Conservation (phyloP, 345 rosid species). For the Melastoma malabathricum region DNA sequence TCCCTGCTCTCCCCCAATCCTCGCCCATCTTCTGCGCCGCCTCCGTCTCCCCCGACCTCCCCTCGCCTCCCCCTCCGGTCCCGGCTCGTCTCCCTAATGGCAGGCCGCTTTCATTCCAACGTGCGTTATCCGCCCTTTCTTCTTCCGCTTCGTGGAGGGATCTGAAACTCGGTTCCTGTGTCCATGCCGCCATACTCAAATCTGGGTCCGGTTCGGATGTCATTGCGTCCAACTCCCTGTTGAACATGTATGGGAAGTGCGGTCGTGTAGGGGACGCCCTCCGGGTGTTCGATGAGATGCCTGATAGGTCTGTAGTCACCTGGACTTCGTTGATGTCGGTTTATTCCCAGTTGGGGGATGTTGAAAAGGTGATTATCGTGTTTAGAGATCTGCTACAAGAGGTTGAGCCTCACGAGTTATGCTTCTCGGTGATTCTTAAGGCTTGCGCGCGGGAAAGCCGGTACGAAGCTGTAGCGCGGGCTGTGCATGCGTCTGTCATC, state of each 20-base stretch:
- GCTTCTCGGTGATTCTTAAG: slow-evolving; percentile 24
- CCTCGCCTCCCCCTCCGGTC: no score
- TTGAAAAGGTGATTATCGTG: slow-evolving; percentile 11
- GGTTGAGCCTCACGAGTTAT: slow-evolving; percentile 25
- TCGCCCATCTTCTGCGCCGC: no score
- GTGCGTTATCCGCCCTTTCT: no score
- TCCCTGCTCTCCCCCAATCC: no score
- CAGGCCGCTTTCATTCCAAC: no score
- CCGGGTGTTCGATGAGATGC: slow-evolving; percentile 28
- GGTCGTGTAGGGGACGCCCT: slow-evolving; percentile 9
- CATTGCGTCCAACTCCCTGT: slow-evolving; percentile 15
- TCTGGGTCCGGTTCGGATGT: slow-evolving; percentile 11
- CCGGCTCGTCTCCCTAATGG: no score
- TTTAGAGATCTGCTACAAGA: slow-evolving; percentile 19
- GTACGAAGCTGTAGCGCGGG: slow-evolving; percentile 9
- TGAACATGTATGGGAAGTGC: slow-evolving; percentile 18
- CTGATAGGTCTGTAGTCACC: slow-evolving; percentile 23
- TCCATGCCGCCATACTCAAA: slow-evolving; percentile 13
- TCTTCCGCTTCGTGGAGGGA: slow-evolving; percentile 8
- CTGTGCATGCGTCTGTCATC: slow-evolving; percentile 21
- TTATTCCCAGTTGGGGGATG: slow-evolving; percentile 11
- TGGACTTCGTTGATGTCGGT: slow-evolving; percentile 37
- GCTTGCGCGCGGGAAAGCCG: slow-evolving; percentile 14
- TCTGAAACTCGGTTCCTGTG: slow-evolving; percentile 11
- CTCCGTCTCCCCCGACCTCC: no score